These are phyloP conservation scores for Ochromonas danica DNA, from an alignment of 108 stramenopile species.

Conservation along the genomic window DNA sequence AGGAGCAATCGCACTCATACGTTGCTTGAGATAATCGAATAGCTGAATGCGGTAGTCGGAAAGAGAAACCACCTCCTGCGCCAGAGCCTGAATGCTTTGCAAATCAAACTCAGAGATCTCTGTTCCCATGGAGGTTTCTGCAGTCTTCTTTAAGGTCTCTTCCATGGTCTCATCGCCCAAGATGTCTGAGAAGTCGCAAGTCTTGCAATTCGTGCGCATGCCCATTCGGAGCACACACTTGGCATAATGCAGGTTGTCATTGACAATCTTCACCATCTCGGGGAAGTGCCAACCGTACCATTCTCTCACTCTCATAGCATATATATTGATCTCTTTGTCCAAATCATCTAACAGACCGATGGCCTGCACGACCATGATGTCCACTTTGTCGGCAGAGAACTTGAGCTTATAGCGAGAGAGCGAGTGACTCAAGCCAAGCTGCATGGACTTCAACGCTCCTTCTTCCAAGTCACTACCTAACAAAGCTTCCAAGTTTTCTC, in stretches of 20 bases:
- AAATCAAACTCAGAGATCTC: conserved; percentile 95
- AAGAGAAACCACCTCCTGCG: conserved; percentile 91
- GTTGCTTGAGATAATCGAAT: conserved; percentile 95
- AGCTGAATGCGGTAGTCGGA: conserved; percentile 97
- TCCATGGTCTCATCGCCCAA: conserved; percentile 64
- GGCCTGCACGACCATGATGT: conserved; percentile 99
- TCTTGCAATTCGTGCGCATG: conserved; percentile 73
- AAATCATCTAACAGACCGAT: conserved; percentile 97
- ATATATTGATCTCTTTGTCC: conserved; percentile 99
- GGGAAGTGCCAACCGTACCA: conserved; percentile 99
- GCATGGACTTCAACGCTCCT: conserved; percentile 68
- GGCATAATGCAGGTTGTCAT: conserved; percentile 93
- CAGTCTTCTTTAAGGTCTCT: conserved; percentile 90
- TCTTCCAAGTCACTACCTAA: conserved; percentile 59
- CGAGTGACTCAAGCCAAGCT: conserved; percentile 90
- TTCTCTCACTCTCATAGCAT: conserved; percentile 99
- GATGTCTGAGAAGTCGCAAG: conserved; percentile 66
- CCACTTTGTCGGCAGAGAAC: conserved; percentile 98
- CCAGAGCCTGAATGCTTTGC: conserved; percentile 82
- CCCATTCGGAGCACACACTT: conserved; percentile 87
- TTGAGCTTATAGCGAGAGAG: conserved; percentile 98
- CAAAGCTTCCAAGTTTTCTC: conserved; percentile 81
- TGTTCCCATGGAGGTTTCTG: conserved; percentile 97
- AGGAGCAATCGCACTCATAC: conserved; percentile 99
- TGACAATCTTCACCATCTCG: conserved; percentile 87